Evolutionary conservation across 2,329 filamentous ascomycete genomes (phyloP).

Genomic region (Ceratocystis alfenasii): DNA sequence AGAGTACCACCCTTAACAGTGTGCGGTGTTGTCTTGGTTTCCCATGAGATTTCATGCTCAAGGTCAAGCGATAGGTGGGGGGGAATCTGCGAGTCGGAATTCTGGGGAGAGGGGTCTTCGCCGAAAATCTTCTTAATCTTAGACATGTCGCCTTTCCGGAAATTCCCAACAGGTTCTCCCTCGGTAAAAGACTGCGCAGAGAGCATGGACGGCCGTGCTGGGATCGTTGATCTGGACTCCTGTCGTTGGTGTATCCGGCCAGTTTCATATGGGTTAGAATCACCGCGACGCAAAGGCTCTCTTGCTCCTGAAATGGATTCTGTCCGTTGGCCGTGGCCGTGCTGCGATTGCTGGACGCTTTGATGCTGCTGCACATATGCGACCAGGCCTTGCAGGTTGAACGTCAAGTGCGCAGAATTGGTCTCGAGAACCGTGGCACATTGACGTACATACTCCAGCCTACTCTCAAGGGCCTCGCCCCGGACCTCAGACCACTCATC

Average conservation of each 20-base stretch:
- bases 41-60: constrained; percentile 81
- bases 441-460: constrained; percentile 66
- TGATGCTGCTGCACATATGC: constrained; percentile 52
- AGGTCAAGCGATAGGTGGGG: constrained; percentile 78
- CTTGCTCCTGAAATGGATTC: constrained; percentile 35
- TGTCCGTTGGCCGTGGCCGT: constrained; percentile 35
- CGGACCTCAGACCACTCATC: constrained; percentile 95
- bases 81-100: constrained; percentile 59
- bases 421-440: constrained; percentile 73
- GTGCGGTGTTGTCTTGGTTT: constrained; percentile 63
- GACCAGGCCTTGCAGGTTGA: constrained; percentile 74
- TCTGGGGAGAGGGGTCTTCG: constrained; percentile 47
- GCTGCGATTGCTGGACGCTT: constrained; percentile 26
- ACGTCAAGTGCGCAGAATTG: constrained; percentile 75
- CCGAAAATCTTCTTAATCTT: constrained; percentile 57
- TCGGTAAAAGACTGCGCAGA: constrained; percentile 54
- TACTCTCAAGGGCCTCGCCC: constrained; percentile 76
- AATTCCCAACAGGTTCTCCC: constrained; percentile 42
- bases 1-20: constrained; percentile 81
- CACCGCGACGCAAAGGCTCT: constrained; percentile 30
- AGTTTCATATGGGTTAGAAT: constrained; percentile 42
- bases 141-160: constrained; percentile 48
- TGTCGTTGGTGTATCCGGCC: constrained; percentile 44
- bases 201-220: constrained; percentile 37
- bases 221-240: constrained; percentile 39